Percentiles rank a stretch among this genome's conserved stretches.
phyloP scores from a whole-genome alignment of 768 basidiomycete species.

The Sutorius australiensis region DNA sequence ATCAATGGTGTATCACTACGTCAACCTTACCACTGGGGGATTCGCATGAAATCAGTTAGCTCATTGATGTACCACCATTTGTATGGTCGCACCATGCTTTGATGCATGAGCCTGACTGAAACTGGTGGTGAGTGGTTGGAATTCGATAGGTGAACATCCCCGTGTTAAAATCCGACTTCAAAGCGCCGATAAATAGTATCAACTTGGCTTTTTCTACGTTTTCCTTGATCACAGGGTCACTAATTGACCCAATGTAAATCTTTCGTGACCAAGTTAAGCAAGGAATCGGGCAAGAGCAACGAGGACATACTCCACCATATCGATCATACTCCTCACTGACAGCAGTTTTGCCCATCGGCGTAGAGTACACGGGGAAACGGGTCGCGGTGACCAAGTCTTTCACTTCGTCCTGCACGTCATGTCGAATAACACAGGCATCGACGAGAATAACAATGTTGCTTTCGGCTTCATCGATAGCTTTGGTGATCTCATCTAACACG shows the following conservation, averaged over 20 bases:
- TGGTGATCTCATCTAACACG: constrained; percentile 70
- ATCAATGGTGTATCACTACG: too few species aligned
- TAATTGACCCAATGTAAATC: constrained; percentile 76
- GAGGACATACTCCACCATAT: constrained; percentile 69
- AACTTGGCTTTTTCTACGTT: constrained; percentile 73
- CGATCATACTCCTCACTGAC: constrained; percentile 67
- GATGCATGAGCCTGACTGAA: too few species aligned
- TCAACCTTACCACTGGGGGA: too few species aligned
- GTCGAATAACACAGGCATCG: constrained; percentile 78
- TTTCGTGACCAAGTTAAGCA: constrained; percentile 24
- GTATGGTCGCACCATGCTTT: too few species aligned
- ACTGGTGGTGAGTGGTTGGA: constrained; percentile 45
- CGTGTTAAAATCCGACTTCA: constrained; percentile 83
- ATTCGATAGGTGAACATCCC: constrained; percentile 81
- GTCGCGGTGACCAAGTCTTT: constrained; percentile 61
- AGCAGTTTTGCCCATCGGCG: constrained; percentile 80
- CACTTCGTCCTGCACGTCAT: constrained; percentile 60
- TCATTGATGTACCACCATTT: too few species aligned
- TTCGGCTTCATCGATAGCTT: constrained; percentile 56
- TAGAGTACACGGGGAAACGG: constrained; percentile 66
- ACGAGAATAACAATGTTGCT: constrained; percentile 69
- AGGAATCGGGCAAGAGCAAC: not conserved
- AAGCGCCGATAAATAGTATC: constrained; percentile 65
- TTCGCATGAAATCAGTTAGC: too few species aligned
- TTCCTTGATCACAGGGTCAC: constrained; percentile 60